These are phyloP conservation scores for Ceratocystis colombiana DNA, from an alignment of 2,329 filamentous ascomycete species.

Conservation along the genomic window DNA sequence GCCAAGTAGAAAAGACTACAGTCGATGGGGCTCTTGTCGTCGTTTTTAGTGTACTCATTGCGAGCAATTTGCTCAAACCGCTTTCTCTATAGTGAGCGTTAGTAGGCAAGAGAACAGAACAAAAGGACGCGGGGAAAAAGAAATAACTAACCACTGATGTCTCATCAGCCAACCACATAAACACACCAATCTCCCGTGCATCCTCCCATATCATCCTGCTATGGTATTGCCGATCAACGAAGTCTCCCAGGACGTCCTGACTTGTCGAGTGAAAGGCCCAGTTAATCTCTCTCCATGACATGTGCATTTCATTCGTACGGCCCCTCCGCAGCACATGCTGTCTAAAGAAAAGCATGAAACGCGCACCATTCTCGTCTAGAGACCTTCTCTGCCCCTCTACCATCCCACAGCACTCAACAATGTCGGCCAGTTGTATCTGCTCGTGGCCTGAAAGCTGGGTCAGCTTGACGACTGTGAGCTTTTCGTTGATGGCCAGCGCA, in stretches of 20 bases:
- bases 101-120: neutral
- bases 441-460: slow-evolving; percentile 74
- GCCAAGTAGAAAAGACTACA: slow-evolving; percentile 89
- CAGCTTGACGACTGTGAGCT: slow-evolving; percentile 62
- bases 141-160: slow-evolving; percentile 56
- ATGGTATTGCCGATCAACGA: slow-evolving; percentile 70
- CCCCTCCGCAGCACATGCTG: slow-evolving; percentile 64
- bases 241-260: slow-evolving; percentile 80
- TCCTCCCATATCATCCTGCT: slow-evolving; percentile 74
- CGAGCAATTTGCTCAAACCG: slow-evolving; percentile 76
- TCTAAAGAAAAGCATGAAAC: slow-evolving; percentile 79
- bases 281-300: slow-evolving; percentile 70
- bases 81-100: slow-evolving; percentile 28
- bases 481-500: slow-evolving; percentile 61
- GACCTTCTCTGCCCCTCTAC: slow-evolving; percentile 81
- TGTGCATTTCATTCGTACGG: slow-evolving; percentile 52
- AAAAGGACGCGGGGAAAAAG: no score
- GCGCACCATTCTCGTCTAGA: slow-evolving; percentile 79
- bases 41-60: slow-evolving; percentile 82
- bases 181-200: slow-evolving; percentile 76
- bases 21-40: slow-evolving; percentile 80
- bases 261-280: slow-evolving; percentile 78
- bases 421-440: slow-evolving; percentile 75
- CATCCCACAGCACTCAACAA: slow-evolving; percentile 71
- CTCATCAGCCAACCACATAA: slow-evolving; percentile 83